Base-by-base conservation (phyloP, 2,329 filamentous ascomycete genomes). In the Fusarium coicis region DNA sequence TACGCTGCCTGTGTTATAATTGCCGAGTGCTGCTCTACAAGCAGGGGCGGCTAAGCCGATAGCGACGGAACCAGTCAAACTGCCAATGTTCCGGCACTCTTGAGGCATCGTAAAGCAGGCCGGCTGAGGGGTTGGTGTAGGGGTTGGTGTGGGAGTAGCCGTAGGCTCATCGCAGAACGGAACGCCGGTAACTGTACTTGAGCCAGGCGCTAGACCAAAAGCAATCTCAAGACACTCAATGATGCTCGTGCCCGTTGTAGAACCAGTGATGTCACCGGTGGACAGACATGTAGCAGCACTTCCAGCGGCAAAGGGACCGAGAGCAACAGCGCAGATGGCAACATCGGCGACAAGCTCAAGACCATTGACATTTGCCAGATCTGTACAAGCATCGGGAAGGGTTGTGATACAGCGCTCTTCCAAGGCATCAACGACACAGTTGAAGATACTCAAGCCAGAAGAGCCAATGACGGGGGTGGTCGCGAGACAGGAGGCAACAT, bases 271-370 rank as follows among this genome's bases (percentile, higher is more conserved):
- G 4, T 32, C 9, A 14, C 55, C 55, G 8, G 61, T 62, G 1
- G 61, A 39, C 1, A 64, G 61, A 50, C 61, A 64, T 7, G 55
- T 64, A 15, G 44, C 44, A 5, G 61, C 61, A 11, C 55, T 62
- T 30, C 61, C 61, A n/a, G 26, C 30, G 2, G 61, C 44, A 7
- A 64, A 64, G 10, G 61, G 61, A 14, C 61, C 61, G 3, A 64
- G 44, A 5, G 16, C 21, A 19, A 37, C 21, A 12, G 44, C 10
- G 5, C 55, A 64, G 14, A 23, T 2, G 2, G 37, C 61, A 1
- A 64, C 37, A 23, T 64, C 2, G 2, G 44, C 44, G 0, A 64
- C 37, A 14, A 64, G 61, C 9, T 18, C 61, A n/a, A 64, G 61
- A 11, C 61, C 61, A 26, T 62, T 64, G 12, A 18, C 1, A 2